phyloP scores from a whole-genome alignment of 257 asterid species.

The Cinchona pubescens region DNA sequence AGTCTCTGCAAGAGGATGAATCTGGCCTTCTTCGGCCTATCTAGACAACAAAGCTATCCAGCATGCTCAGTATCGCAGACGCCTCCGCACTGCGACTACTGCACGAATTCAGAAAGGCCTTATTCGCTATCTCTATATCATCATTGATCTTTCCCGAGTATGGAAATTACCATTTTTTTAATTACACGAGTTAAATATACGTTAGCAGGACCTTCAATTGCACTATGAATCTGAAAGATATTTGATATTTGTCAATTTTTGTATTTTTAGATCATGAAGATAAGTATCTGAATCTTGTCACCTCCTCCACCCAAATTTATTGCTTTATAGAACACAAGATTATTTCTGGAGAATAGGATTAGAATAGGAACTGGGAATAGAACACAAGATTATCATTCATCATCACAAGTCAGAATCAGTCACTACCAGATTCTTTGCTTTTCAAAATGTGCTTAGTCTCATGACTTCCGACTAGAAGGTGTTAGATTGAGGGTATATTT shows the following conservation, averaged over 20 bases:
- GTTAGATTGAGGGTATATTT: not conserved
- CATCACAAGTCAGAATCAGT: not conserved
- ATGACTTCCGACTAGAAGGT: not conserved
- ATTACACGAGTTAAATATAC: not conserved
- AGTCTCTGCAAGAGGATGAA: slow-evolving; percentile 95
- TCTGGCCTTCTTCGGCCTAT: slow-evolving; percentile 90
- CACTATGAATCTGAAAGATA: not conserved
- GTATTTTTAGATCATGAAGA: not conserved
- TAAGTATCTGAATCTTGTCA: not conserved
- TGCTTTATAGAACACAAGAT: not conserved
- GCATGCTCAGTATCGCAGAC: slow-evolving; percentile 89
- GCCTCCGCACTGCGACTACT: slow-evolving; percentile 67
- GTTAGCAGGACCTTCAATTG: not conserved
- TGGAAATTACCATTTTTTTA: slow-evolving; percentile 6
- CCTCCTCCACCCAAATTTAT: not conserved
- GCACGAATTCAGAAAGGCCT: slow-evolving; percentile 86
- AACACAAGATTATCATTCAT: not conserved
- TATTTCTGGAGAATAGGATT: too few relatives aligned
- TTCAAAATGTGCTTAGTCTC: not conserved
- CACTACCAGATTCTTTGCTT: not conserved
- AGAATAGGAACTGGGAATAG: too few relatives aligned
- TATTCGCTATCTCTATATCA: slow-evolving; percentile 74
- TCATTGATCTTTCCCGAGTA: slow-evolving; percentile 88
- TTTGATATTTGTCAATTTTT: not conserved
- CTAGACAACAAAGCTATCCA: slow-evolving; percentile 75